phyloP scores from a whole-genome alignment of 768 basidiomycete genomes.

The Amanita molliuscula region DNA sequence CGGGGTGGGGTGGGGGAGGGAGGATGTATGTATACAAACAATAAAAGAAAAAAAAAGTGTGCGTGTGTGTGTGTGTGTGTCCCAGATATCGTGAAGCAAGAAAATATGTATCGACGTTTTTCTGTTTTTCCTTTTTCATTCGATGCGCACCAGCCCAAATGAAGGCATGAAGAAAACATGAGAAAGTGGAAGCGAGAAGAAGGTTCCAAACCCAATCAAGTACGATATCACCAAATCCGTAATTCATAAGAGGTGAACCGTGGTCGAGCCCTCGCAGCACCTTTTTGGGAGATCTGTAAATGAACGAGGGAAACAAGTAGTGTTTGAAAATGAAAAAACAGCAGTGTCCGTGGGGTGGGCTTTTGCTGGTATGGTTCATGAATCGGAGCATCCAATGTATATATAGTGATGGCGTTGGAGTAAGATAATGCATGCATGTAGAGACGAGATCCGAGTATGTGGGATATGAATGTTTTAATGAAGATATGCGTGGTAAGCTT shows the following conservation, averaged over 20 bases:
- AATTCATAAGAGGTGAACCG: background rate
- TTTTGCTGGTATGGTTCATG: slow-evolving; percentile 1
- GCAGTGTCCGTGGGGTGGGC: background rate
- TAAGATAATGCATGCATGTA: background rate
- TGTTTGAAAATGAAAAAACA: background rate
- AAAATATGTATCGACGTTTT: slow-evolving; percentile 2
- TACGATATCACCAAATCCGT: slow-evolving; percentile 5
- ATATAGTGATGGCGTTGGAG: background rate
- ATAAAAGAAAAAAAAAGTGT: background rate
- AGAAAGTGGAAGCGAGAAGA: slow-evolving; percentile 5
- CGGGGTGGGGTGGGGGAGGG: too few relatives aligned
- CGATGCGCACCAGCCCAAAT: slow-evolving; percentile 6
- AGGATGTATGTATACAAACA: background rate
- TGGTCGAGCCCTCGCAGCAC: background rate
- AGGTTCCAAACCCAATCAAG: slow-evolving; percentile 7
- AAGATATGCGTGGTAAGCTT: background rate
- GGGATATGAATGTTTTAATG: slow-evolving; percentile 1
- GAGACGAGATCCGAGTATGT: background rate
- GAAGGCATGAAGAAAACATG: slow-evolving; percentile 5
- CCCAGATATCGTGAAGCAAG: background rate
- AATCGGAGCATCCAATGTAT: background rate
- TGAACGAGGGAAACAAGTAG: background rate
- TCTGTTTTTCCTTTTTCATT: slow-evolving; percentile 4
- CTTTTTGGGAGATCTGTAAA: slow-evolving; percentile 3
- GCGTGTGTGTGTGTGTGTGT: background rate